These are phyloP conservation scores for Ramularia endophylla DNA, from an alignment of 2,329 filamentous ascomycete species.

Conservation along the genomic window DNA sequence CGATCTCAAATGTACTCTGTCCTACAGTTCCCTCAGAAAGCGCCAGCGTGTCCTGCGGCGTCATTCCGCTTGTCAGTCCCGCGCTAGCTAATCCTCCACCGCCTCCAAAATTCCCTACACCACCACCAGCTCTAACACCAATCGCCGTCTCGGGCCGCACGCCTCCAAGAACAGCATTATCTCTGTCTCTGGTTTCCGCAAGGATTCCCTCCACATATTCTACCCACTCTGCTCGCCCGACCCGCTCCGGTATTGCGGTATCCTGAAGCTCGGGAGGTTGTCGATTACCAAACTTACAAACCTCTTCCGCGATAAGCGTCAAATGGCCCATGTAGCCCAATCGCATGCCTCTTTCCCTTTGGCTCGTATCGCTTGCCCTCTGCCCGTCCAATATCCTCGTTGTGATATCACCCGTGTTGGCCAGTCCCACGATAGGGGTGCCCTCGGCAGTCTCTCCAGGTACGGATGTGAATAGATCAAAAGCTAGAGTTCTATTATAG, in stretches of 20 bases:
- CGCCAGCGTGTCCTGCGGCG: conserved; percentile 29
- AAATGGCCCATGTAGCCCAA: conserved; percentile 98
- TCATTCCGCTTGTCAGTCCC: conserved; percentile 54
- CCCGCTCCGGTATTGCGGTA: conserved; percentile 75
- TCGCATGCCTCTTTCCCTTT: conserved; percentile 76
- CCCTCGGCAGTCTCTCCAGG: conserved; percentile 16
- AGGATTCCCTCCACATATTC: conserved; percentile 91
- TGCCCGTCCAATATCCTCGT: conserved; percentile 90
- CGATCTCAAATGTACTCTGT: conserved; percentile 29
- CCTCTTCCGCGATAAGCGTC: conserved; percentile 94
- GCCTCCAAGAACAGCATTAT: conserved; percentile 96
- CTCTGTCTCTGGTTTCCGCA: conserved; percentile 87
- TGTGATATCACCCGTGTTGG: conserved; percentile 77
- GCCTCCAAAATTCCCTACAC: conserved; percentile 11
- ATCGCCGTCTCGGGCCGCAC: conserved; percentile 87
- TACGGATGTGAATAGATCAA: conserved; percentile 65
- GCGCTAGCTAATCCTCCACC: conserved; percentile 63
- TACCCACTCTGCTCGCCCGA: conserved; percentile 86
- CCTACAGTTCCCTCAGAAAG: conserved; percentile 30
- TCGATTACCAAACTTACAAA: conserved; percentile 95
- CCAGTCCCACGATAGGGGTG: conserved; percentile 21
- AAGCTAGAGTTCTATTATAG: conserved; percentile 81
- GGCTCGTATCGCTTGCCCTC: conserved; percentile 75
- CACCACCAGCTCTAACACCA: conserved; percentile 55
- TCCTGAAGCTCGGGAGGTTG: conserved; percentile 85